phyloP scores from a whole-genome alignment of 1,139 yeast species.

The Zygosaccharomyces sapae region DNA sequence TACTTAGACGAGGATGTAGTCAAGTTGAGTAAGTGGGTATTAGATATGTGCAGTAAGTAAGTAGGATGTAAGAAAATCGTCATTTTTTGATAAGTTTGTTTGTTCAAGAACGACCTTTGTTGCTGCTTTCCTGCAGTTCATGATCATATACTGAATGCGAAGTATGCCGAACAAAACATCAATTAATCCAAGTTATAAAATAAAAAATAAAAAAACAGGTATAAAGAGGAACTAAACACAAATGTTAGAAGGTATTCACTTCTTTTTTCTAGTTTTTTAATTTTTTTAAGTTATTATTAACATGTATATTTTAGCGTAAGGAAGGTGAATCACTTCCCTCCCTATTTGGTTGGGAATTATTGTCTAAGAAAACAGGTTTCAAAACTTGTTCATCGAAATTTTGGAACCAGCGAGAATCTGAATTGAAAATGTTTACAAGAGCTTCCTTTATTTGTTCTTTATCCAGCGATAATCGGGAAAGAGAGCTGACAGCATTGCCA shows the following conservation, averaged over 20 bases:
- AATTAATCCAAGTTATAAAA: not conserved
- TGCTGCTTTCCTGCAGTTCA: too few relatives aligned
- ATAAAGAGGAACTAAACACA: not conserved
- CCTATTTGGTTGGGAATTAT: slow-evolving; percentile 18
- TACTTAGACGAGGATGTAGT: slow-evolving; percentile 58
- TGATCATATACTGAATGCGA: too few relatives aligned
- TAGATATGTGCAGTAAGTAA: slow-evolving; percentile 42
- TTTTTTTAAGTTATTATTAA: too few relatives aligned
- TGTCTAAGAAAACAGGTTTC: slow-evolving; percentile 88
- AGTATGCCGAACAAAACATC: not conserved
- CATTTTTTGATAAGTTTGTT: too few relatives aligned
- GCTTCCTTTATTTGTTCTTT: slow-evolving; percentile 24
- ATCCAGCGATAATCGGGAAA: slow-evolving; percentile 23
- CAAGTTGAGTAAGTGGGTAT: slow-evolving; percentile 66
- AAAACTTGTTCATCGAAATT: slow-evolving; percentile 92
- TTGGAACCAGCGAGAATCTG: slow-evolving; percentile 88
- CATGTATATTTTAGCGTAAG: not conserved
- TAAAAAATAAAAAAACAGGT: not conserved
- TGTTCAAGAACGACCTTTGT: too few relatives aligned
- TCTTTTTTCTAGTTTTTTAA: not conserved
- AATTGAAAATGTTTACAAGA: slow-evolving; percentile 45
- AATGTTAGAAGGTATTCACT: not conserved
- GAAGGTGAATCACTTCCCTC: slow-evolving; percentile 11
- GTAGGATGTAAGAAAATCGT: slow-evolving; percentile 1
- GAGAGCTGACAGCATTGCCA: not conserved